These are phyloP conservation scores for Cucurbita pepo DNA, from an alignment of 306 rosid genomes.

Conservation along the genomic window DNA sequence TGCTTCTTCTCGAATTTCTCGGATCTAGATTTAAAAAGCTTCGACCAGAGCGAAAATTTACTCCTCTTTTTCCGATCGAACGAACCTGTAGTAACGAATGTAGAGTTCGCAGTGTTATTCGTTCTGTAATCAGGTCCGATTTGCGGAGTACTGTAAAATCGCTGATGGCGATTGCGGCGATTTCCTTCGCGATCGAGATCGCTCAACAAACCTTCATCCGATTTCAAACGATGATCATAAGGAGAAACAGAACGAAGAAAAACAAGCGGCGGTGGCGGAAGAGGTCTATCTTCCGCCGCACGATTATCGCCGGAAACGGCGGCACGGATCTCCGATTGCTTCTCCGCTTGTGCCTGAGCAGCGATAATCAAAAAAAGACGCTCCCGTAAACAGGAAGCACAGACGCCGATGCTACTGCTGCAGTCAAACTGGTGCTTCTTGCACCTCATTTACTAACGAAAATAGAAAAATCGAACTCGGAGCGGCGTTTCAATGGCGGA, in stretches of 20 bases:
- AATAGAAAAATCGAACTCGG: neutral
- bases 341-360: conserved; percentile 45
- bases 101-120: neutral
- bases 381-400: conserved; percentile 79
- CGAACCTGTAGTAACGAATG: conserved; percentile 3
- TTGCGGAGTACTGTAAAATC: conserved; percentile 76
- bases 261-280: conserved; percentile 13
- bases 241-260: conserved; percentile 94
- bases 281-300: neutral
- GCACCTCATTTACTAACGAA: conserved; percentile 57
- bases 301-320: conserved; percentile 17
- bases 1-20: conserved; percentile 31
- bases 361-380: conserved; percentile 40
- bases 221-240: conserved; percentile 61
- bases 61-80: conserved; percentile 28
- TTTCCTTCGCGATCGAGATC: conserved; percentile 10
- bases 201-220: conserved; percentile 30
- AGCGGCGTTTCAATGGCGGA: neutral
- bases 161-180: conserved; percentile 1
- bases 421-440: conserved; percentile 47
- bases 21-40: conserved; percentile 40
- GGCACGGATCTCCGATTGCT: conserved; percentile 23
- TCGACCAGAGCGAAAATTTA: conserved; percentile 30
- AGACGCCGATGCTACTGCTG: conserved; percentile 62
- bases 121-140: conserved; percentile 35